These are phyloP conservation scores for Malus hybrid DNA, from an alignment of 331 rosid genomes.

Conservation along the genomic window DNA sequence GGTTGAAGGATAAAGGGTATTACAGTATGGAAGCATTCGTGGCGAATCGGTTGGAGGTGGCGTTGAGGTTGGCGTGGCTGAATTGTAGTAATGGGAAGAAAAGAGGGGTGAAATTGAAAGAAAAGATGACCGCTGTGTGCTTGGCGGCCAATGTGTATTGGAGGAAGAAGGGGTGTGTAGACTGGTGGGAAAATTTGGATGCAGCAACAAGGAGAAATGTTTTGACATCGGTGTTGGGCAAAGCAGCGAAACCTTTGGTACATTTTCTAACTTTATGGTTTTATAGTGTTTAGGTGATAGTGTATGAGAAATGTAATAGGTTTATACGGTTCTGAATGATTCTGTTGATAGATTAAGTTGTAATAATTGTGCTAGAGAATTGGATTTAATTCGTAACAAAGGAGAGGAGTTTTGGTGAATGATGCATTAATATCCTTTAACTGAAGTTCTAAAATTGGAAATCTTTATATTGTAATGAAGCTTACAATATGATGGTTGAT, in stretches of 20 bases:
- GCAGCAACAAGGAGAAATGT: conserved; percentile 37
- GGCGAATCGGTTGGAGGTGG: conserved; percentile 73
- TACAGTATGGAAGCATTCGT: conserved; percentile 69
- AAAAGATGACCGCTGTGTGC: conserved; percentile 44
- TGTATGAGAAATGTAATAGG: not conserved
- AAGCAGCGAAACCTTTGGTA: conserved; percentile 81
- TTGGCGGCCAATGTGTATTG: conserved; percentile 62
- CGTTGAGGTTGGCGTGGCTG: conserved; percentile 76
- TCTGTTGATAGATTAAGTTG: not conserved
- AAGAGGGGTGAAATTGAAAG: conserved; percentile 80
- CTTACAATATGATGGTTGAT: not conserved
- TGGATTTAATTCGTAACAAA: not conserved
- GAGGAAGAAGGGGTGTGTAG: conserved; percentile 93
- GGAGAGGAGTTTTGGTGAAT: not conserved
- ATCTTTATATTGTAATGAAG: not conserved
- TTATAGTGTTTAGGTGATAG: not conserved
- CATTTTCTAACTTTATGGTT: conserved; percentile 10
- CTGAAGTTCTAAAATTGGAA: not conserved
- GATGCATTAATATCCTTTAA: not conserved
- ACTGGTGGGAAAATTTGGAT: conserved; percentile 84
- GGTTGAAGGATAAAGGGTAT: conserved; percentile 85
- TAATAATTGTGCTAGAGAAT: not conserved
- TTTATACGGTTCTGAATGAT: not conserved
- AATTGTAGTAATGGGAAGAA: conserved; percentile 44
- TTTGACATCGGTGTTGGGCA: conserved; percentile 47